Evolutionary conservation across 176 grass and related monocot species (phyloP).

Genomic region (Carex cristatella): DNA sequence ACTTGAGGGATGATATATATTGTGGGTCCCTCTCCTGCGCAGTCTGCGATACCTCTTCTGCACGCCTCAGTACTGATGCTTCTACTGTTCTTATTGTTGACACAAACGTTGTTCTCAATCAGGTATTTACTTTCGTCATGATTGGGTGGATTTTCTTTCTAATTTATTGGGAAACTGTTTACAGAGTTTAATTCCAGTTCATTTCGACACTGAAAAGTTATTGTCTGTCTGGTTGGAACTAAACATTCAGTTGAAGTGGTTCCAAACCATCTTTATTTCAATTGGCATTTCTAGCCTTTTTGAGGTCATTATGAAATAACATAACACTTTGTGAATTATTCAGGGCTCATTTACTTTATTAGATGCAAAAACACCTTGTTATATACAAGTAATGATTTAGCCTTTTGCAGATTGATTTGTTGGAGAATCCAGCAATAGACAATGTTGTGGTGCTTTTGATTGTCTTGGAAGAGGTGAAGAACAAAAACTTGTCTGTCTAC

Average conservation of each 20-base stretch:
- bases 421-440: conserved; percentile 79
- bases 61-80: conserved; percentile 45
- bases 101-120: conserved; percentile 92
- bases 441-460: conserved; percentile 85
- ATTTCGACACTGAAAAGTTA: background rate
- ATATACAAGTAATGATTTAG: background rate
- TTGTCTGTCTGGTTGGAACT: background rate
- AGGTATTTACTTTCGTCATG: conserved; percentile 32
- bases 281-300: too few species aligned
- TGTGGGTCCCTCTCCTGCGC: conserved; percentile 68
- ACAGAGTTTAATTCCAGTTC: background rate
- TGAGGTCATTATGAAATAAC: too few species aligned
- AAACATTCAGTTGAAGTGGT: too few species aligned
- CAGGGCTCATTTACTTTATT: background rate
- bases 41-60: conserved; percentile 40
- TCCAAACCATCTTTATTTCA: too few species aligned
- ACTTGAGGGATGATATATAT: conserved; percentile 86
- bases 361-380: background rate
- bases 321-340: background rate
- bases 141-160: background rate
- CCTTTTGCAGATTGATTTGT: conserved; percentile 65
- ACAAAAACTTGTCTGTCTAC: conserved; percentile 83
- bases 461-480: conserved; percentile 89
- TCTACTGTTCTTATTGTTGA: conserved; percentile 75
- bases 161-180: background rate